Evolutionary conservation across 352 stramenopile species (phyloP).

Genomic region (Pythium folliculosum): DNA sequence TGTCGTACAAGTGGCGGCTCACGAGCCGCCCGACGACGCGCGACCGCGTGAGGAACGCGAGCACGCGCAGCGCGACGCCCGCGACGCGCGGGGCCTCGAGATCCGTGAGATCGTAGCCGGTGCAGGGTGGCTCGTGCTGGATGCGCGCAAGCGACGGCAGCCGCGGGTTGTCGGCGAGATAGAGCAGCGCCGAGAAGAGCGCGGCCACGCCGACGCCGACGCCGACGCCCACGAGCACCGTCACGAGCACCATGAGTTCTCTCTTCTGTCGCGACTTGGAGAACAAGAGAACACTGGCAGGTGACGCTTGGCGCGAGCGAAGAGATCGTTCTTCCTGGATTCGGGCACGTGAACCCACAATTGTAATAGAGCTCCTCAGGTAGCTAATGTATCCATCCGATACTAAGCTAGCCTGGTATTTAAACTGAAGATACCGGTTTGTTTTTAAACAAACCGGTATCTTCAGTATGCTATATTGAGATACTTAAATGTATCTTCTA

Average conservation of each 20-base stretch:
- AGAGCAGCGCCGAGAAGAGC: conserved; percentile 6
- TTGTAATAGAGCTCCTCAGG: too few relatives aligned
- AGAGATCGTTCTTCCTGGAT: too few relatives aligned
- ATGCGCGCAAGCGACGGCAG: conserved; percentile 3
- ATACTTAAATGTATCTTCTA: too few relatives aligned
- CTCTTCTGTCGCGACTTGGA: too few relatives aligned
- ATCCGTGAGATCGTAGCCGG: conserved; percentile 15
- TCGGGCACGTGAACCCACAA: too few relatives aligned
- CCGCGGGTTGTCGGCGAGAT: conserved; percentile 15
- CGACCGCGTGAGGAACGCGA: conserved; percentile 13
- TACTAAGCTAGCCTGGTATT: too few relatives aligned
- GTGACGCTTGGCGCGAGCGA: too few relatives aligned
- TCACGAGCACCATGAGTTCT: conserved; percentile 11
- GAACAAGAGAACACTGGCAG: too few relatives aligned
- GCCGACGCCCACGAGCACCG: neutral
- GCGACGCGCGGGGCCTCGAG: conserved; percentile 10
- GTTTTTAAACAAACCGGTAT: too few relatives aligned
- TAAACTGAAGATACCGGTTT: too few relatives aligned
- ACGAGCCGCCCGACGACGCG: conserved; percentile 11
- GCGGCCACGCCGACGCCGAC: conserved; percentile 5
- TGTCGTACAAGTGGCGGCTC: conserved; percentile 14
- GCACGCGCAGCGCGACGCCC: neutral
- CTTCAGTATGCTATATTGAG: too few relatives aligned
- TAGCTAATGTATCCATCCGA: too few relatives aligned
- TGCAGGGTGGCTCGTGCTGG: neutral